A percentile compares a stretch with the other conserved stretches of the same genome.
Conservation (phyloP, 148 eudicot species). For the Fagopyrum tataricum region DNA sequence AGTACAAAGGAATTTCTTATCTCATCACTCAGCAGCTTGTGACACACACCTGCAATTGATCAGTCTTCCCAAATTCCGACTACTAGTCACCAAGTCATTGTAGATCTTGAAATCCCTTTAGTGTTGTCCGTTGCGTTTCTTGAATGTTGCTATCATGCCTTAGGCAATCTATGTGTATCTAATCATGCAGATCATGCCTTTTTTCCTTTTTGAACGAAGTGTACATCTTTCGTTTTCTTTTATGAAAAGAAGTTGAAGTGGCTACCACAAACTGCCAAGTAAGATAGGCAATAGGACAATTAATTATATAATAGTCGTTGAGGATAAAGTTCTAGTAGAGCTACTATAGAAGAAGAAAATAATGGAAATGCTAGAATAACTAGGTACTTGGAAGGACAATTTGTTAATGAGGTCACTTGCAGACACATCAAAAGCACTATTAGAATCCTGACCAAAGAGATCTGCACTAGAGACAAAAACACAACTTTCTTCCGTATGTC, state of each 20-base stretch:
- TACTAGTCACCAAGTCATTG: slow-evolving; percentile 40
- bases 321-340: neutral
- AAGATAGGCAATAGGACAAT: neutral
- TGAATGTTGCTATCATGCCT: slow-evolving; percentile 66
- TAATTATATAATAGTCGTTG: neutral
- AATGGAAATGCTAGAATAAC: slow-evolving; percentile 4
- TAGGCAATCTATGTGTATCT: neutral
- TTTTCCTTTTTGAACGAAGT: neutral
- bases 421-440: slow-evolving; percentile 44
- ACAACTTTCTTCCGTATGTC: no score
- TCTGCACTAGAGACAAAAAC: slow-evolving; percentile 99
- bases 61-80: slow-evolving; percentile 20
- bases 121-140: slow-evolving; percentile 64
- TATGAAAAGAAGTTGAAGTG: neutral
- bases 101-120: slow-evolving; percentile 79
- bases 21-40: neutral
- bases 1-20: neutral
- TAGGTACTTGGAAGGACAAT: slow-evolving; percentile 75
- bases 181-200: neutral
- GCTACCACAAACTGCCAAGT: neutral
- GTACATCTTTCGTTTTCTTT: neutral
- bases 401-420: slow-evolving; percentile 87
- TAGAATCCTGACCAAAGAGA: slow-evolving; percentile 58
- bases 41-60: neutral
- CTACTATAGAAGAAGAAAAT: neutral